These are phyloP conservation scores for Chlorella sp. DNA, from an alignment of 139 green algal genomes.

Conservation along the genomic window DNA sequence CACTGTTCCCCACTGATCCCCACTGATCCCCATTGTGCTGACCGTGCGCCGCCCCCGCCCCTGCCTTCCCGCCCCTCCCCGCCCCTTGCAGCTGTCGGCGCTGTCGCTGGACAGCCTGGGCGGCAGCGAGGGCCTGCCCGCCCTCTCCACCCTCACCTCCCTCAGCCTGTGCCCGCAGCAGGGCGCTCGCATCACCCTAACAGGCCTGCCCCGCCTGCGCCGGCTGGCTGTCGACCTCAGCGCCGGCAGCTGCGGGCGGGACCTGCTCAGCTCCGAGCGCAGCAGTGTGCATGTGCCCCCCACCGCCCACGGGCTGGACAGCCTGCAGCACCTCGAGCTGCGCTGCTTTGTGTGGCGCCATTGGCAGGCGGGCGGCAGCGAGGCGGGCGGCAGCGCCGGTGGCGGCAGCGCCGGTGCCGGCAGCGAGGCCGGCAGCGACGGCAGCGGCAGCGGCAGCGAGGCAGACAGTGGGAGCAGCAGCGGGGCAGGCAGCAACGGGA, in stretches of 20 bases:
- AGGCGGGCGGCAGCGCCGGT: neutral
- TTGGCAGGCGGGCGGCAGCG: conserved; percentile 13
- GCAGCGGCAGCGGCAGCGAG: neutral
- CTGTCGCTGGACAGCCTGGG: conserved; percentile 18
- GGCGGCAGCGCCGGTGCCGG: neutral
- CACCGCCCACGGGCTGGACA: conserved; percentile 7
- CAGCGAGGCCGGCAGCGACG: neutral
- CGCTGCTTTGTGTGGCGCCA: conserved; percentile 36
- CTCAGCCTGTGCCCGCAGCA: conserved; percentile 2
- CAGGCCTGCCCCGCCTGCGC: conserved; percentile 6
- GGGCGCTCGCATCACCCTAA: conserved; percentile 6
- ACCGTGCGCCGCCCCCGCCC: neutral
- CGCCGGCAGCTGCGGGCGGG: conserved; percentile 10
- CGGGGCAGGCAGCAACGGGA: neutral
- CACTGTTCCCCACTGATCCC: too few species aligned
- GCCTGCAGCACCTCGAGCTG: conserved; percentile 21
- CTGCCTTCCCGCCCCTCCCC: neutral
- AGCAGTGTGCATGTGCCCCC: neutral
- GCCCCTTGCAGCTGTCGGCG: neutral
- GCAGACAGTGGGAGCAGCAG: neutral
- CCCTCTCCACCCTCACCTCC: conserved; percentile 8
- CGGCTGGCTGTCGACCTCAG: conserved; percentile 22
- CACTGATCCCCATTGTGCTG: too few species aligned
- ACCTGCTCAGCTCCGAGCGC: conserved; percentile 6
- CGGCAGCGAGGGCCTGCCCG: conserved; percentile 8